Conservation (phyloP, 2,329 filamentous ascomycete species). For the Fonsecaea pedrosoi region DNA sequence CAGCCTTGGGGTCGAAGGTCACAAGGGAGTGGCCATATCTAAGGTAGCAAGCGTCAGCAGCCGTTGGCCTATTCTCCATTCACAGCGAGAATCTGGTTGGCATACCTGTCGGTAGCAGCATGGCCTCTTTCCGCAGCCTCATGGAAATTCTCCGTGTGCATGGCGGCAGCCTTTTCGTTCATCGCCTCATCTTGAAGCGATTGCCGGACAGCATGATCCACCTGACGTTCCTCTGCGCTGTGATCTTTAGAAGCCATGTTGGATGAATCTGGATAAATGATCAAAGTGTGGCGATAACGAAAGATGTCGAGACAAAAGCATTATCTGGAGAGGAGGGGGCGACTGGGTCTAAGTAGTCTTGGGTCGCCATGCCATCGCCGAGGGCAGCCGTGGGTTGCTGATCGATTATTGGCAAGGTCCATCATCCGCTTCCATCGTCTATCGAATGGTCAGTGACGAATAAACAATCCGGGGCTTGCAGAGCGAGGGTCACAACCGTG, state of each 20-base stretch:
- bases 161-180: conserved; percentile 47
- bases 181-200: conserved; percentile 30
- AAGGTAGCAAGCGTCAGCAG: conserved; percentile 2
- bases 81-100: conserved; percentile 13
- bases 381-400: not conserved
- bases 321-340: not conserved
- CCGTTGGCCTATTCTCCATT: too few relatives aligned
- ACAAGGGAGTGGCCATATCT: conserved; percentile 60
- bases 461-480: not conserved
- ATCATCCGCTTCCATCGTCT: not conserved
- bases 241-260: conserved; percentile 30
- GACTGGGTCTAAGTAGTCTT: conserved; percentile 8
- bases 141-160: conserved; percentile 19
- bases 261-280: not conserved
- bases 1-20: conserved; percentile 63
- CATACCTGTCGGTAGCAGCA: conserved; percentile 56
- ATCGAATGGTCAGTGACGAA: conserved; percentile 1
- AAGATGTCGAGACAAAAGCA: not conserved
- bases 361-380: conserved; percentile 12
- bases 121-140: conserved; percentile 45
- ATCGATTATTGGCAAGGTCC: conserved; percentile 5
- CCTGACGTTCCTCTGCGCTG: conserved; percentile 26
- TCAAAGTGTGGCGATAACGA: not conserved
- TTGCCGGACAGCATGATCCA: conserved; percentile 22
- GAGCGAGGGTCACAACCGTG: conserved; percentile 1